A percentile compares a stretch with the other conserved stretches of the same genome.
Evolutionary conservation across 495 filamentous ascomycete species (phyloP).

Genomic region (Hamigera avellanea): DNA sequence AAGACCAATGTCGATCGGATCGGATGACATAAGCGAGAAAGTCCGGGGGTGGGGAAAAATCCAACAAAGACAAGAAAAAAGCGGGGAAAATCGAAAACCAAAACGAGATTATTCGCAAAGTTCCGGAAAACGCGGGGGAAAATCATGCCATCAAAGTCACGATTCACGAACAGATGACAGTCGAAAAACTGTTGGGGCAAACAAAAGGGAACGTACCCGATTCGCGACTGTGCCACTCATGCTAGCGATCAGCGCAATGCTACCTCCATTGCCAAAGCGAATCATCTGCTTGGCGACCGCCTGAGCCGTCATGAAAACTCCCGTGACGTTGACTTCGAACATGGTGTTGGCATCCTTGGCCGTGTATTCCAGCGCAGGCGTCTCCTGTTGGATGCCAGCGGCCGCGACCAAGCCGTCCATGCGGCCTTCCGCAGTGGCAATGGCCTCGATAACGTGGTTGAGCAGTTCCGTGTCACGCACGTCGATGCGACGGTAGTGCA

Average conservation of each 20-base stretch:
- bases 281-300: constrained; percentile 68
- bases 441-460: constrained; percentile 53
- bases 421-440: constrained; percentile 58
- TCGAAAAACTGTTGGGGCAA: neutral
- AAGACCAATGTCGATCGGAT: neutral
- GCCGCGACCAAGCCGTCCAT: constrained; percentile 70
- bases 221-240: constrained; percentile 69
- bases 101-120: too few species aligned
- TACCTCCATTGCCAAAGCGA: constrained; percentile 56
- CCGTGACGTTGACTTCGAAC: constrained; percentile 67
- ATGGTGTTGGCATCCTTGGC: constrained; percentile 55
- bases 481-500: constrained; percentile 74
- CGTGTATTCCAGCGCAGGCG: constrained; percentile 56
- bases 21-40: too few species aligned
- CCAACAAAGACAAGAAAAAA: neutral
- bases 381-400: constrained; percentile 63
- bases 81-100: constrained; percentile 5
- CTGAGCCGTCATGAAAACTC: constrained; percentile 64
- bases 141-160: too few species aligned
- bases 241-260: constrained; percentile 60
- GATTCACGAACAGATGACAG: constrained; percentile 12
- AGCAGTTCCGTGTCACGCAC: constrained; percentile 66
- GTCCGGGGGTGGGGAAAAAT: neutral
- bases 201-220: constrained; percentile 25
- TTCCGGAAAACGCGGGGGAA: too few species aligned